phyloP scores from a whole-genome alignment of 139 green algal species.

The Pseudopediastrum boryanum region DNA sequence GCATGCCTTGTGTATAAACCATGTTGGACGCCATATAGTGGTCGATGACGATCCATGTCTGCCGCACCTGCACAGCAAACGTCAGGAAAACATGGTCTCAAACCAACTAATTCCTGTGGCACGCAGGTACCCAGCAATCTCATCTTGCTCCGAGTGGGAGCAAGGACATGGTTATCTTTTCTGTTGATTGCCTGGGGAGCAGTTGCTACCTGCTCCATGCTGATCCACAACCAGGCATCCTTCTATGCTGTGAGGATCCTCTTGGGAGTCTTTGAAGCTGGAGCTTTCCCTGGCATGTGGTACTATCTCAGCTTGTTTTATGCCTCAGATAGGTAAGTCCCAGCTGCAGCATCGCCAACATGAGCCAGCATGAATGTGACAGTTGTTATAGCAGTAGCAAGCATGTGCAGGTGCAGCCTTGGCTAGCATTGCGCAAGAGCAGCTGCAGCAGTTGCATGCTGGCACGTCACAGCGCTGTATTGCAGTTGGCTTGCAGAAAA shows the following conservation, averaged over 20 bases:
- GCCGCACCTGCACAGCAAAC: background rate
- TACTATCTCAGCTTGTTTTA: slow-evolving; percentile 53
- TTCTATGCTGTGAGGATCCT: slow-evolving; percentile 68
- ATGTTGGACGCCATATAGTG: background rate
- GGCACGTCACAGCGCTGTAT: background rate
- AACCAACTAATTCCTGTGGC: no score
- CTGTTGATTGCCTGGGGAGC: slow-evolving; percentile 65
- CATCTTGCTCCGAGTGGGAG: slow-evolving; percentile 59
- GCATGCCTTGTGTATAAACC: background rate
- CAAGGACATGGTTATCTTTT: slow-evolving; percentile 53
- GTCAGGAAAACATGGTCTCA: no score
- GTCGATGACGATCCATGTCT: background rate
- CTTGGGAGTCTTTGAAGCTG: slow-evolving; percentile 67
- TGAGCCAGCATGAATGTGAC: no score
- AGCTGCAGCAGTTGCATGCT: background rate
- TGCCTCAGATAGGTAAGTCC: background rate
- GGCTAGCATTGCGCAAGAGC: slow-evolving; percentile 20
- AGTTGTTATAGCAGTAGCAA: background rate
- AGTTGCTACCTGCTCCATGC: slow-evolving; percentile 49
- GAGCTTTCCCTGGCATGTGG: slow-evolving; percentile 65
- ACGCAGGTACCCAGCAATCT: no score
- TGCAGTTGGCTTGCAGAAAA: background rate
- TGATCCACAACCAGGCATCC: slow-evolving; percentile 22
- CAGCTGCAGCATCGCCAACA: background rate
- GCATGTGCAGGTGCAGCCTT: background rate